These are phyloP conservation scores for Xylaria sp. DNA, from an alignment of 2,329 filamentous ascomycete species.

Conservation along the genomic window DNA sequence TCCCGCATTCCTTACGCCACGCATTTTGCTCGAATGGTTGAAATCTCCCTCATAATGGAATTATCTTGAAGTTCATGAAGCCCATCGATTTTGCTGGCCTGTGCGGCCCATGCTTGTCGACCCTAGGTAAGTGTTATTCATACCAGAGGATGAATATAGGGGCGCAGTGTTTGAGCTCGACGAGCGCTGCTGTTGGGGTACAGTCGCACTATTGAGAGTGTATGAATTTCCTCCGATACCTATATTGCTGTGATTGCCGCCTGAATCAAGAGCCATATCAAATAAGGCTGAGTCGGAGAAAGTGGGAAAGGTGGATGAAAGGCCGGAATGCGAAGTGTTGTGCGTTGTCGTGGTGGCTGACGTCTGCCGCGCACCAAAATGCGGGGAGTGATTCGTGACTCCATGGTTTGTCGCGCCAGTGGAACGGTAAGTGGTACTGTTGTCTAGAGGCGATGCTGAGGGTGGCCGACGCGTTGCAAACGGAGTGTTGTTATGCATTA, in stretches of 20 bases:
- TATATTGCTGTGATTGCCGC: constrained; percentile 42
- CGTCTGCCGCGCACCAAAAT: constrained; percentile 47
- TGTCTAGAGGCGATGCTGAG: constrained; percentile 50
- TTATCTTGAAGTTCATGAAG: constrained; percentile 36
- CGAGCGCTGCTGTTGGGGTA: constrained; percentile 47
- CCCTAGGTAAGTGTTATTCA: constrained; percentile 45
- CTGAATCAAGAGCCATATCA: constrained; percentile 48
- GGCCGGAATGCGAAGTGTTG: constrained; percentile 47
- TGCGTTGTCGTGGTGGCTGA: constrained; percentile 44
- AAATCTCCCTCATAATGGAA: constrained; percentile 29
- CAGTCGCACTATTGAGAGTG: constrained; percentile 41
- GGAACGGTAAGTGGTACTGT: constrained; percentile 44
- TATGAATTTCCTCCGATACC: constrained; percentile 46
- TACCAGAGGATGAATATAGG: constrained; percentile 46
- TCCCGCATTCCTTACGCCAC: constrained; percentile 38
- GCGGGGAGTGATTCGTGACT: constrained; percentile 49
- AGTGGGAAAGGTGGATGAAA: constrained; percentile 45
- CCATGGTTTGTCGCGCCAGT: constrained; percentile 41
- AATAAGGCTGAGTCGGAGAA: constrained; percentile 48
- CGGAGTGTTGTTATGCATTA: constrained; percentile 46
- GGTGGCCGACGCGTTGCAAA: constrained; percentile 48
- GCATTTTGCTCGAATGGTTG: constrained; percentile 30
- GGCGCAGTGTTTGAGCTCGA: constrained; percentile 44
- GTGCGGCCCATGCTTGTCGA: constrained; percentile 45
- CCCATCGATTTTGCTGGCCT: constrained; percentile 47